Evolutionary conservation across 78 protist species (phyloP).

Genomic region (Anaeramoeba ignava): DNA sequence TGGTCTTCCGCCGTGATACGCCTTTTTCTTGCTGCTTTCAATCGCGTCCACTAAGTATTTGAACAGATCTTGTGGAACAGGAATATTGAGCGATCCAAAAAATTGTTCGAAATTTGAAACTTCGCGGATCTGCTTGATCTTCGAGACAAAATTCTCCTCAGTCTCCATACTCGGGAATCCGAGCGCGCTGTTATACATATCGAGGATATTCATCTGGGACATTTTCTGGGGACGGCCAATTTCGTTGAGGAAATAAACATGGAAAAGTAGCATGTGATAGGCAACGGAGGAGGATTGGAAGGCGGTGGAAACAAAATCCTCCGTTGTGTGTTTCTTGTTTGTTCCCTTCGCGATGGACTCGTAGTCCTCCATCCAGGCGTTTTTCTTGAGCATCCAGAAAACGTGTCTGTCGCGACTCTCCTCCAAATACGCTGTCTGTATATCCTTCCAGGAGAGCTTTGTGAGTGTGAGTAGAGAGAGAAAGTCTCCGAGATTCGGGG

Average conservation of each 20-base stretch:
- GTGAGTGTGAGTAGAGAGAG: not conserved
- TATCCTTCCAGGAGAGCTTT: slow-evolving; percentile 14
- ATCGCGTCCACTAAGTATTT: too few relatives aligned
- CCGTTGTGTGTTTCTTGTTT: not conserved
- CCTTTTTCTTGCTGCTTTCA: too few relatives aligned
- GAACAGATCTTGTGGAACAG: too few relatives aligned
- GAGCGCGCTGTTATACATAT: not conserved
- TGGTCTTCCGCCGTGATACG: too few relatives aligned
- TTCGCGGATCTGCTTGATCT: not conserved
- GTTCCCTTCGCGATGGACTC: not conserved
- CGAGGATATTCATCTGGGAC: not conserved
- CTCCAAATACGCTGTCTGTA: slow-evolving; percentile 17
- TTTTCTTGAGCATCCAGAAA: slow-evolving; percentile 16
- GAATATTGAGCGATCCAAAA: too few relatives aligned
- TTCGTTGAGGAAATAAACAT: not conserved
- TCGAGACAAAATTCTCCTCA: not conserved
- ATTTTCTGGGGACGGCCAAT: not conserved
- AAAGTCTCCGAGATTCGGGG: slow-evolving; percentile 15
- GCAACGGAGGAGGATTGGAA: not conserved
- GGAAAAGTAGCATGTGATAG: not conserved
- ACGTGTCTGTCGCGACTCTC: slow-evolving; percentile 16
- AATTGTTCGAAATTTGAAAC: too few relatives aligned
- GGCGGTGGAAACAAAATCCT: not conserved
- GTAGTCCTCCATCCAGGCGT: slow-evolving; percentile 3
- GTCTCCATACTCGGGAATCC: not conserved